phyloP scores from a whole-genome alignment of 23 red algal species.

The Gracilariopsis chorda region DNA sequence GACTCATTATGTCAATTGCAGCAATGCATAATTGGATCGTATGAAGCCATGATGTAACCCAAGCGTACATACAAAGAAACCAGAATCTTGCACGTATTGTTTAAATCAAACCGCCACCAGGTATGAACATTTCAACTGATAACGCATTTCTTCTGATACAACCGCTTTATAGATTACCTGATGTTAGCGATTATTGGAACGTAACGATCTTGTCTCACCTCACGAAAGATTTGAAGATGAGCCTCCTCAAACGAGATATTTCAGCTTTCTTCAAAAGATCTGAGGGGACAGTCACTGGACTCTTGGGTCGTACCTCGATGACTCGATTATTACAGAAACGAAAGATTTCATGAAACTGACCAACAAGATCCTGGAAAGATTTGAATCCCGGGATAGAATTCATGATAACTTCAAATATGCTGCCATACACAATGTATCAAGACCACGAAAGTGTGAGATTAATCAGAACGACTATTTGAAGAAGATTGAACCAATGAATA shows the following conservation, averaged over 20 bases:
- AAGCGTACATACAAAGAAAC: background rate
- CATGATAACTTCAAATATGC: background rate
- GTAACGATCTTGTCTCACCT: constrained; percentile 8
- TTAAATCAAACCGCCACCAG: background rate
- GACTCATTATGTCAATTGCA: background rate
- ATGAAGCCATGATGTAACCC: background rate
- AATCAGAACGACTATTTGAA: background rate
- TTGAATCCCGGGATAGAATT: background rate
- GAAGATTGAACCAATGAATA: background rate
- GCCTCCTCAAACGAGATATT: background rate
- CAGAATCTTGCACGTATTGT: background rate
- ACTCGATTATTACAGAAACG: background rate
- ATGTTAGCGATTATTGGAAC: constrained; percentile 48
- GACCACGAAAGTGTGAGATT: background rate
- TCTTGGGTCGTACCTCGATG: background rate
- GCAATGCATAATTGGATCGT: background rate
- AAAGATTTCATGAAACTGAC: background rate
- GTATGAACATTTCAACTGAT: too few relatives aligned
- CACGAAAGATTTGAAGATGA: background rate
- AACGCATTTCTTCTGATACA: constrained; percentile 12
- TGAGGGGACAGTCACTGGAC: background rate
- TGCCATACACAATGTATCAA: background rate
- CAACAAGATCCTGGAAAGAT: background rate
- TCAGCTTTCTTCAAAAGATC: background rate
- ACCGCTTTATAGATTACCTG: constrained; percentile 24